These are phyloP conservation scores for Dioscorea cayenensis DNA, from an alignment of 116 monocot species.

Conservation along the genomic window DNA sequence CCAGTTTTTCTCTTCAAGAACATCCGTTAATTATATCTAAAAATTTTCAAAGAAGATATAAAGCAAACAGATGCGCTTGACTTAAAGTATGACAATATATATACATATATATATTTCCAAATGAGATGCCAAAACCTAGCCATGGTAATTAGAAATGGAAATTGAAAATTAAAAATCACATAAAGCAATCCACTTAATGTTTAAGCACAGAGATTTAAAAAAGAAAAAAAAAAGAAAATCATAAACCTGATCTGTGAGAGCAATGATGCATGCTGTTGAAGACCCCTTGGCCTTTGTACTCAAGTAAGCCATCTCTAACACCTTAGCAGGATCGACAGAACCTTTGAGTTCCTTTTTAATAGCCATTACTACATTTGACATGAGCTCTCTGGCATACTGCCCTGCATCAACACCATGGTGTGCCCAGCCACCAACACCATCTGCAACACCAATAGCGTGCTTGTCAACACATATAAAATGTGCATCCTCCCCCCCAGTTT, in stretches of 20 bases:
- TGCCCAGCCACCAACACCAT: slow-evolving; percentile 99
- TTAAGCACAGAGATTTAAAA: background rate
- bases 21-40: too few relatives aligned
- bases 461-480: slow-evolving; percentile 87
- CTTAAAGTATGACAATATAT: too few relatives aligned
- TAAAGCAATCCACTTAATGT: background rate
- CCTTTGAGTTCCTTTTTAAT: slow-evolving; percentile 82
- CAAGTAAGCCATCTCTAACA: slow-evolving; percentile 83
- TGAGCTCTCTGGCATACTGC: slow-evolving; percentile 89
- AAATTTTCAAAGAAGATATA: too few relatives aligned
- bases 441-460: slow-evolving; percentile 90
- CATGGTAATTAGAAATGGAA: too few relatives aligned
- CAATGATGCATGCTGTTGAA: slow-evolving; percentile 96
- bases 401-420: slow-evolving; percentile 87
- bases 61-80: too few relatives aligned
- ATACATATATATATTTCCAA: too few relatives aligned
- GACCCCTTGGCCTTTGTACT: slow-evolving; percentile 83
- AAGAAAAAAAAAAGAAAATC: background rate
- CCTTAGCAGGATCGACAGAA: slow-evolving; percentile 73
- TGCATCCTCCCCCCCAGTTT: slow-evolving; percentile 96
- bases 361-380: slow-evolving; percentile 68
- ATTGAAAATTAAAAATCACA: background rate
- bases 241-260: slow-evolving; percentile 79
- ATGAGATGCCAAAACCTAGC: too few relatives aligned
- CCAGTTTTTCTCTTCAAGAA: too few relatives aligned